Conservation (phyloP, 352 stramenopile species). For the Globisporangium nodosum region DNA sequence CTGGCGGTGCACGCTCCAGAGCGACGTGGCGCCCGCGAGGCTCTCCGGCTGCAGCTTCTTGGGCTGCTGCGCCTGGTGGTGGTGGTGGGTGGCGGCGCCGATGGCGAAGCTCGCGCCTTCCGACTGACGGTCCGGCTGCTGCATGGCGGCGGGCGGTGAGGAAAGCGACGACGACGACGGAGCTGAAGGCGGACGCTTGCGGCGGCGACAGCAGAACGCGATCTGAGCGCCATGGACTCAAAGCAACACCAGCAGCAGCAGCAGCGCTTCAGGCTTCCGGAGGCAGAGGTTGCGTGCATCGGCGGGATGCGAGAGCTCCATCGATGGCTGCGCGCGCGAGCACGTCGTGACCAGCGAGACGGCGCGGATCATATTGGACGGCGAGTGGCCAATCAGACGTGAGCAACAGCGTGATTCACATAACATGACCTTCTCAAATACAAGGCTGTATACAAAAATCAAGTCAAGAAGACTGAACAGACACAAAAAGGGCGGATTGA, state of each 20-base stretch:
- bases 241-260: too few species aligned
- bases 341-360: background rate
- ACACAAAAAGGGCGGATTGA: background rate
- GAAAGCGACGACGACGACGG: background rate
- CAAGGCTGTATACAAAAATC: too few species aligned
- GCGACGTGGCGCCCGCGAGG: slow-evolving; percentile 8
- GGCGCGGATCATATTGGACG: background rate
- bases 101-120: slow-evolving; percentile 20
- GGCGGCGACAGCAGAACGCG: background rate
- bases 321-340: too few species aligned
- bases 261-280: too few species aligned
- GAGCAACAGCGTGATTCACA: background rate
- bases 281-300: background rate
- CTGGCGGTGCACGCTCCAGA: slow-evolving; percentile 27
- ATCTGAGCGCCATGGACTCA: background rate
- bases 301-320: background rate
- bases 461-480: too few species aligned
- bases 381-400: background rate
- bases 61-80: slow-evolving; percentile 15
- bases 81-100: slow-evolving; percentile 11
- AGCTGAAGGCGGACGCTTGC: background rate
- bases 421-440: background rate
- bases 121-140: slow-evolving; percentile 24
- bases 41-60: slow-evolving; percentile 6
- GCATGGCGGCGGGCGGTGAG: slow-evolving; percentile 10